Evolutionary conservation across 345 rosid genomes (phyloP).

Genomic region (Rhodomyrtus tomentosa): DNA sequence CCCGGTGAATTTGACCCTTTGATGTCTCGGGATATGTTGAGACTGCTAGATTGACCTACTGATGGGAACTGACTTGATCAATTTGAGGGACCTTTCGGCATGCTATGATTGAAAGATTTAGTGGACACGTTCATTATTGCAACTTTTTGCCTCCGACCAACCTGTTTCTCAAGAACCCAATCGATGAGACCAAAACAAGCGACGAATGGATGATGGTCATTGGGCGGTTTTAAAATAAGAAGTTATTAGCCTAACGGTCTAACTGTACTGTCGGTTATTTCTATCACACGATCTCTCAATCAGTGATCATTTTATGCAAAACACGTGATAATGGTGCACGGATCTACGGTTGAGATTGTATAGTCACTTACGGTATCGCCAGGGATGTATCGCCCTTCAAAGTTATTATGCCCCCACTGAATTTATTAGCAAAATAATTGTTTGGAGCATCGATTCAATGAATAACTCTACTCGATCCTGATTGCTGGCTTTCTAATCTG

Average conservation of each 20-base stretch:
- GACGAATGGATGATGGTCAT: neutral
- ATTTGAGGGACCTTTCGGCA: neutral
- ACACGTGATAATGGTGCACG: no score
- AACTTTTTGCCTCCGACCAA: neutral
- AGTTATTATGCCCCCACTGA: neutral
- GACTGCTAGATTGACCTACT: neutral
- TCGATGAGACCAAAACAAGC: neutral
- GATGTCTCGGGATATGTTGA: neutral
- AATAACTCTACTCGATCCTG: neutral
- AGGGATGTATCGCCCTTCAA: neutral
- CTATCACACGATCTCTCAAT: no score
- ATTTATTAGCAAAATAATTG: neutral
- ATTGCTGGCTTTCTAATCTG: neutral
- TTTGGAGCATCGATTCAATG: neutral
- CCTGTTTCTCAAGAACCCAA: neutral
- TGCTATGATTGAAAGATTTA: neutral
- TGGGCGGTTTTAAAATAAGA: neutral
- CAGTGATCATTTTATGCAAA: no score
- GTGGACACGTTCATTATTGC: neutral
- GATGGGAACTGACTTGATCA: neutral
- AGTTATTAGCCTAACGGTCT: accelerated
- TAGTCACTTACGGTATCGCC: no score
- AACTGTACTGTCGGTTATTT: no score
- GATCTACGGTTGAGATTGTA: no score
- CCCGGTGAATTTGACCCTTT: neutral